Conservation (phyloP, 306 rosid species). For the Lablab purpureus region DNA sequence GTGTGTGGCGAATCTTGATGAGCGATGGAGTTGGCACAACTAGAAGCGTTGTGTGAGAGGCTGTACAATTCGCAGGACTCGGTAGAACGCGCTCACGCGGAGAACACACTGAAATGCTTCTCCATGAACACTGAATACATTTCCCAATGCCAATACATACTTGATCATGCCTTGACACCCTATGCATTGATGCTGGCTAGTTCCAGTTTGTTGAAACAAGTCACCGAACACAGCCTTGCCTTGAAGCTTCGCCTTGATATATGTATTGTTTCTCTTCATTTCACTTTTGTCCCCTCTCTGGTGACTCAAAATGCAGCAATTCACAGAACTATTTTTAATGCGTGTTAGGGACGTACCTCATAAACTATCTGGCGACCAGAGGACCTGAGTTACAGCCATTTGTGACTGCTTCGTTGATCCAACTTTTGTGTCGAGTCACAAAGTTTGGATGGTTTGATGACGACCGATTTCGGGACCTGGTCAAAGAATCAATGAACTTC, state of each 20-base stretch:
- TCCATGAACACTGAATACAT: constrained; percentile 64
- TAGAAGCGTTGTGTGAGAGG: constrained; percentile 68
- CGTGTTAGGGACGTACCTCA: constrained; percentile 57
- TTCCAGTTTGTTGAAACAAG: constrained; percentile 71
- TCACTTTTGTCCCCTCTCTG: not conserved
- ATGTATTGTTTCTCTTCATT: constrained; percentile 35
- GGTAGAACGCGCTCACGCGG: constrained; percentile 68
- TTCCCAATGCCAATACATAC: constrained; percentile 70
- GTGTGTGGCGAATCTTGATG: not conserved
- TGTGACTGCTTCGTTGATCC: constrained; percentile 64
- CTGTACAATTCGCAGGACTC: constrained; percentile 72
- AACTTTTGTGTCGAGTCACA: constrained; percentile 58
- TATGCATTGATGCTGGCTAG: constrained; percentile 70
- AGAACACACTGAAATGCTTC: constrained; percentile 64
- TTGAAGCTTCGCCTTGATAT: constrained; percentile 64
- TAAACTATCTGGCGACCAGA: constrained; percentile 63
- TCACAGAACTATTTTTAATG: constrained; percentile 33
- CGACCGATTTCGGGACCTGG: constrained; percentile 59
- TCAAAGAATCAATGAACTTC: constrained; percentile 60
- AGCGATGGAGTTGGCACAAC: constrained; percentile 64
- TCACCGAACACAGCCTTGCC: constrained; percentile 64
- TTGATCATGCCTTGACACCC: constrained; percentile 65
- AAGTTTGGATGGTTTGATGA: constrained; percentile 73
- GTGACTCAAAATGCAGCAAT: constrained; percentile 24
- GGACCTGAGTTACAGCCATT: constrained; percentile 69